Evolutionary conservation across 768 basidiomycete species (phyloP), one percentile per base, ranked within the genome.

Genomic region (Leccinum sublutescens): DNA sequence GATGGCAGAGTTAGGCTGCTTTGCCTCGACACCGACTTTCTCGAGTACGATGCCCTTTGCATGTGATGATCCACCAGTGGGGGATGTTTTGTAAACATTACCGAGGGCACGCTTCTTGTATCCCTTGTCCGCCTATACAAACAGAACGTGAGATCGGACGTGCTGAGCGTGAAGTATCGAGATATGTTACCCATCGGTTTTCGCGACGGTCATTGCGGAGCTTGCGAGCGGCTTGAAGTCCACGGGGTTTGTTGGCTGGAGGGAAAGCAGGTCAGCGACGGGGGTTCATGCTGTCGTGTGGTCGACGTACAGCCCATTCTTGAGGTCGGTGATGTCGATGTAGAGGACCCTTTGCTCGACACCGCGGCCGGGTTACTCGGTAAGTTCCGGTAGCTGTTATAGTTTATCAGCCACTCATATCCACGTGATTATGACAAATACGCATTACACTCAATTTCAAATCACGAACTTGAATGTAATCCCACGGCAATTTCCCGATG

Each of bases 1-100:
- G 79, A 99, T 98, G 76, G 97, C 97, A 75, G 97, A 99, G 86
- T 99, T 99, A 80, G 97, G 97, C 79, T 99, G 97, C 81, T 99
- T 99, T 75, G 97, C 96, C 82, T 99, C 97, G 64, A 99, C 96
- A 75, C 97, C 97, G 72, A 99, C 95, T 83, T 99, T 99, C 81
- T 99, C 97, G 61, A 99, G 88, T 60, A 99, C 97, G 74, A 99
- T 99, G 66, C 97, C 97, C 83, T 99, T 99, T 67, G 97, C 97
- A 78, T 99, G 97, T 66, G 97, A 98, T 58, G 95, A 95, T 66
- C 97, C 97, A 80, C 95, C 97, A 62, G 97, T 98, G 50, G 97
- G 97, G 33, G 96, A 98, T 72, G 97, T 98, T 84, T 96, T 97
- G 90, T 95, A 99, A 75, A 97, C 87, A 81, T 98, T 99, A 62